These are phyloP conservation scores for Fusarium guadeloupense DNA, from an alignment of 2,329 filamentous ascomycete genomes.

Conservation along the genomic window DNA sequence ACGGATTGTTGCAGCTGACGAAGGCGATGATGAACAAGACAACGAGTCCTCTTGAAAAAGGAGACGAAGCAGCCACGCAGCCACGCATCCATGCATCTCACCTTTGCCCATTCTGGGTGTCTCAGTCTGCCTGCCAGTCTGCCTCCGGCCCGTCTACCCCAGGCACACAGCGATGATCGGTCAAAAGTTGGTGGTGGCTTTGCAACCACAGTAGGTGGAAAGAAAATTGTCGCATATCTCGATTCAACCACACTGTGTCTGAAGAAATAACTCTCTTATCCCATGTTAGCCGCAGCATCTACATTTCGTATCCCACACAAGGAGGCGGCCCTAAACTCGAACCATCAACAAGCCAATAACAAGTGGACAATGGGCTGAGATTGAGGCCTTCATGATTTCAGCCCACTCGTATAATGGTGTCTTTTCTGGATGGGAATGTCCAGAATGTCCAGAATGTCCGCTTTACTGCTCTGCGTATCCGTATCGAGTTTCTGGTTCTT, in stretches of 20 bases:
- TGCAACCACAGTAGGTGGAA: constrained; percentile 14
- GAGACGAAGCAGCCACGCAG: constrained; percentile 4
- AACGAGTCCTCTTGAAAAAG: constrained; percentile 17
- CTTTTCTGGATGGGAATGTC: constrained; percentile 16
- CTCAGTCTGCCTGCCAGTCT: constrained; percentile 34
- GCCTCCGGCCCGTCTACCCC: constrained; percentile 27
- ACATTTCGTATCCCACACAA: constrained; percentile 16
- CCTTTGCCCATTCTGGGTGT: constrained; percentile 2
- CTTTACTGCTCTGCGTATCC: constrained; percentile 5
- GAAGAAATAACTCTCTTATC: constrained; percentile 21
- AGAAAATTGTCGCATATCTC: constrained; percentile 1
- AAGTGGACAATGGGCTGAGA: constrained; percentile 13
- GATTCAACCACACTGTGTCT: constrained; percentile 29
- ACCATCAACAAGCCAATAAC: constrained; percentile 10
- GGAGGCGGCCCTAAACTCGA: constrained; percentile 13
- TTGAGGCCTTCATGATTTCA: constrained; percentile 17
- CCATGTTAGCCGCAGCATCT: constrained; percentile 22
- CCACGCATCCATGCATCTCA: constrained; percentile 12
- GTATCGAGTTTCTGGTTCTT: constrained; percentile 14
- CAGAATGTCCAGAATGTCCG: not conserved
- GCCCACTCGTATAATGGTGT: constrained; percentile 21
- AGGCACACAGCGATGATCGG: constrained; percentile 21
- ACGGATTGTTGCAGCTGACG: constrained; percentile 29
- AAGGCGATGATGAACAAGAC: constrained; percentile 31
- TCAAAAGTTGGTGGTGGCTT: constrained; percentile 18